Conservation (phyloP, 495 filamentous ascomycete species). For the Durotheca rogersii region DNA sequence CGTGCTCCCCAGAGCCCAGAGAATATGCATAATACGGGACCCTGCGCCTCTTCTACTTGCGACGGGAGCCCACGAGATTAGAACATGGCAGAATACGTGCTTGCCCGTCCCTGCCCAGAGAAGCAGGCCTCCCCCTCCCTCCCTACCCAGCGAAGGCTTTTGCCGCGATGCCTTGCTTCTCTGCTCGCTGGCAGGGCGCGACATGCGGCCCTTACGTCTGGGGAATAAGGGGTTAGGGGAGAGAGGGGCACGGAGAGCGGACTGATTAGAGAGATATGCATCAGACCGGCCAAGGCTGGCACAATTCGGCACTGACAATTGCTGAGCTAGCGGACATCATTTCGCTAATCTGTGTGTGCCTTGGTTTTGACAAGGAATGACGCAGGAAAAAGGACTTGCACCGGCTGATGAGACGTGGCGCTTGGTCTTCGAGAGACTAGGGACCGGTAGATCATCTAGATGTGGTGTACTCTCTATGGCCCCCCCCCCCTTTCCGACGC, state of each 20-base stretch:
- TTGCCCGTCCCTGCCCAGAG: conserved; percentile 3
- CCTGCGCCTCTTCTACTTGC: conserved; percentile 6
- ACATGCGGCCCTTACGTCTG: conserved; percentile 28
- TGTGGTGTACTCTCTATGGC: conserved; percentile 6
- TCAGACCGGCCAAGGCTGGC: conserved; percentile 8
- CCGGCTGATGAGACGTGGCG: conserved; percentile 32
- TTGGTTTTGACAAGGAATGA: conserved; percentile 28
- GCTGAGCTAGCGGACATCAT: conserved; percentile 30
- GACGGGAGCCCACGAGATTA: conserved; percentile 5
- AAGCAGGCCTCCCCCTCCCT: conserved; percentile 8
- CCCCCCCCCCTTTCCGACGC: no score
- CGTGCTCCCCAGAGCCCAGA: background rate
- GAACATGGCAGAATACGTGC: conserved; percentile 8
- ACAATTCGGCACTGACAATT: conserved; percentile 27
- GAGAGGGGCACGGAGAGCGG: background rate
- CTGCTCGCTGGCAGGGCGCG: conserved; percentile 19
- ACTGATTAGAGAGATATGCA: conserved; percentile 23
- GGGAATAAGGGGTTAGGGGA: conserved; percentile 4
- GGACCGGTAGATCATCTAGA: conserved; percentile 14
- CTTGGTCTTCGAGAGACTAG: conserved; percentile 26
- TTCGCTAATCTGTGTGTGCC: conserved; percentile 33
- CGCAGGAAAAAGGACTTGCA: conserved; percentile 23
- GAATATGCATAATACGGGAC: conserved; percentile 15
- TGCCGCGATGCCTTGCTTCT: conserved; percentile 13
- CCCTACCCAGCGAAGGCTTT: conserved; percentile 19